Base-by-base conservation (phyloP, 2,329 filamentous ascomycete species). In the Pseudogymnoascus sp. region DNA sequence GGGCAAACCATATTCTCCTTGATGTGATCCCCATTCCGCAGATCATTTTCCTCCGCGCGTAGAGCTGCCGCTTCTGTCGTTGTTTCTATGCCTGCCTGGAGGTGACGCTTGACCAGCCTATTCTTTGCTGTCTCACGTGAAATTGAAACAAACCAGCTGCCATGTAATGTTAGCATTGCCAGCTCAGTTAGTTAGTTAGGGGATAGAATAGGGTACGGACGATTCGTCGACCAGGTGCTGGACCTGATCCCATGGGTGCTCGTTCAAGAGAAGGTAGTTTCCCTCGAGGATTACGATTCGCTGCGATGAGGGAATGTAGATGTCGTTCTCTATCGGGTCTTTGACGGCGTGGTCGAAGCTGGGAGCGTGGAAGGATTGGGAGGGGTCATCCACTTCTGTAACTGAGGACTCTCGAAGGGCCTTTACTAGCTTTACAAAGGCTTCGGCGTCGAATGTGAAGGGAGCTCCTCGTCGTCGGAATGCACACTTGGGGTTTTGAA, bases 301-400 rank as follows among this genome's bases (percentile, higher is more conserved):
- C 22, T 74, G 69, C 9, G 70, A 72, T 1, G 75, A 66, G 4
- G 75, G 72, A 59, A 79, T 78, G 6, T 72, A 64, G 53, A 79
- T 76, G 67, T 78, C 74, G 62, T 75, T 68, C 60, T 74, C 71
- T 63, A 80, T 75, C 0, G 79, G 79, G 61, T 81, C 78, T 64
- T 80, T 78, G 36, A 79, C 68, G 1, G 76, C 75, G 65, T 81
- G 79, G 62, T 81, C 79, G 62, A 82, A 82, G 62, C 76, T 79
- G 0, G 79, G 79, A 1, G 69, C 70, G 11, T 63, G 41, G 14
- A 61, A 59, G 4, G 43, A 50, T 50, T 50, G n/a, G 1, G 22
- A 8, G n/a, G 43, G 25, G n/a, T 50, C 7, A 14, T 30, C 35
- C 8, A 38, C 35, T 36, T 61, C 62, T 15, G 68, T 69, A 2